Evolutionary conservation across 2,329 filamentous ascomycete genomes (phyloP), one percentile per base, ranked within the genome.

Genomic region (Paecilomyces sp.): DNA sequence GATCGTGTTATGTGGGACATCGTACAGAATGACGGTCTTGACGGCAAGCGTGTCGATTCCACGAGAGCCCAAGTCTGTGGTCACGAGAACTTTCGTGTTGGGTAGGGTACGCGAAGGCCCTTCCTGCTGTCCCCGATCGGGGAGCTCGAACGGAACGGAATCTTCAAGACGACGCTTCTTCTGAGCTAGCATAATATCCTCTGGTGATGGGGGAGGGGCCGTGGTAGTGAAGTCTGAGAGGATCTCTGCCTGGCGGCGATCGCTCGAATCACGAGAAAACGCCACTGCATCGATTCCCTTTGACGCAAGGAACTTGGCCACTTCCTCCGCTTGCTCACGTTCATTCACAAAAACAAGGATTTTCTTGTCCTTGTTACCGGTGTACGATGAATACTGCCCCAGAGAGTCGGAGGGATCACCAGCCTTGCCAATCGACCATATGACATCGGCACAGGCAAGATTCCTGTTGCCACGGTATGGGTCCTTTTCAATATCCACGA

Each of bases 261-360:
- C 88, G 18, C 86, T 83, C 0, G 90, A 91, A 73, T 99, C 94
- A 57, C 94, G 85, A 68, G 91, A 91, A 58, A 99, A 82, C 0
- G 92, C 90, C 13, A 90, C 80, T 5, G 93, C 92, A 66, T 96
- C 89, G 67, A 99, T 92, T 58, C 92, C 92, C 78, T 97, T 97
- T 56, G 84, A 84, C 12, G 80, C 79, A 0, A 99, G 85, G 72
- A 90, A 99, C 1, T 87, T 78, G 12, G 92, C 88, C 0, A 99
- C 82, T 69, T 92, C 86, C 60, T 89, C 84, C 0, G 93, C 91
- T 70, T 90, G 91, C 70, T 96, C 92, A 36, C 94, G 89, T 80
- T 97, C 92, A 74, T 97, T 97, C 72, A 97, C 93, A 69, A 97
- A 97, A 2, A 97, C 92, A 60, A 97, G 85, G 68, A 99, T 89